Percentiles rank a stretch among this genome's conserved stretches.
phyloP scores from a whole-genome alignment of 306 rosid genomes.

The Senna siamea region DNA sequence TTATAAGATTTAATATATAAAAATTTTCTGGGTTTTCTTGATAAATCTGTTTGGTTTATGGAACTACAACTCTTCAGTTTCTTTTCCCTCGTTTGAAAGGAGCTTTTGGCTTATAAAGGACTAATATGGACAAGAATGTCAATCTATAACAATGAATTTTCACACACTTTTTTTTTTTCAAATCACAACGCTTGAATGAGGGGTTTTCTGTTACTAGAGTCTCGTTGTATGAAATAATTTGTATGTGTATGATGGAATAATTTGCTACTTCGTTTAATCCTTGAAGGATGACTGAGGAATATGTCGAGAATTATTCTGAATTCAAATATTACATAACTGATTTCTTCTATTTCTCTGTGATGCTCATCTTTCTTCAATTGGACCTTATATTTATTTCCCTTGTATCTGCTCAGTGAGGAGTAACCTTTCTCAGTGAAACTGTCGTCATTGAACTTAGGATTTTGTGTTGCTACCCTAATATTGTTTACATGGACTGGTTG shows the following conservation, averaged over 20 bases:
- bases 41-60: not conserved
- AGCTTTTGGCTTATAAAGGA: conserved; percentile 4
- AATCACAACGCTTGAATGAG: conserved; percentile 8
- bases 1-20: not conserved
- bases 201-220: not conserved
- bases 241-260: not conserved
- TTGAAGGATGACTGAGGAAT: not conserved
- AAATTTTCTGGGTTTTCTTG: not conserved
- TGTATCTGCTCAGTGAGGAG: conserved; percentile 5
- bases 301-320: conserved; percentile 12
- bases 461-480: conserved; percentile 14
- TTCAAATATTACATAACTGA: not conserved
- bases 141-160: not conserved
- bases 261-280: not conserved
- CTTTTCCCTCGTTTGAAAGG: not conserved
- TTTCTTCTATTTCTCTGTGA: not conserved
- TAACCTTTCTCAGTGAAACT: conserved; percentile 10
- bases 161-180: not conserved
- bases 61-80: not conserved
- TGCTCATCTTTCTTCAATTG: not conserved
- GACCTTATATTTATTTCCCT: not conserved
- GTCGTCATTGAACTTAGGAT: conserved; percentile 8
- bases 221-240: conserved; percentile 1
- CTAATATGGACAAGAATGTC: not conserved
- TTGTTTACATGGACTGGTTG: conserved; percentile 46